Evolutionary conservation across 306 rosid species (phyloP).

Genomic region (Calophaca sinica): DNA sequence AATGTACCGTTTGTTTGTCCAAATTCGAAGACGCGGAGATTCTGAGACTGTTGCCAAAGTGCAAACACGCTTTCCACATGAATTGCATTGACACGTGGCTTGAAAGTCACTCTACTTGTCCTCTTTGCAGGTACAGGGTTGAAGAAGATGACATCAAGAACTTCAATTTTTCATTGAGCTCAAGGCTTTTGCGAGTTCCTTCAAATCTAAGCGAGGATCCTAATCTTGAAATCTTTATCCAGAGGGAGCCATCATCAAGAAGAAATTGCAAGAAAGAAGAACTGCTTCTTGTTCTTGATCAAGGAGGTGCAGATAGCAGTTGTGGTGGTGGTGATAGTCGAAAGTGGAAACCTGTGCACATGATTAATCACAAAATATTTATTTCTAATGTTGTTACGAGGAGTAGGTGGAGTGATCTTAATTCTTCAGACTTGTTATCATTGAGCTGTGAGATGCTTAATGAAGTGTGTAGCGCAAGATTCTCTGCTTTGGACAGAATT

Average conservation of each 20-base stretch:
- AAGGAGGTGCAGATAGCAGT: slow-evolving; percentile 17
- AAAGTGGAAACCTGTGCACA: slow-evolving; percentile 48
- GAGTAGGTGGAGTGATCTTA: slow-evolving; percentile 86
- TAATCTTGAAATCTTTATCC: slow-evolving; percentile 70
- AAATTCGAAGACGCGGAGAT: slow-evolving; percentile 74
- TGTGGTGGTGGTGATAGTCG: background rate
- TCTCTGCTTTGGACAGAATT: slow-evolving; percentile 45
- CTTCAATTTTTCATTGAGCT: slow-evolving; percentile 59
- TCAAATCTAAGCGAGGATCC: slow-evolving; percentile 71
- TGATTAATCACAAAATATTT: slow-evolving; percentile 71
- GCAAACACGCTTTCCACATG: slow-evolving; percentile 87
- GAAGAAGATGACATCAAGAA: slow-evolving; percentile 59
- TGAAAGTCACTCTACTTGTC: slow-evolving; percentile 83
- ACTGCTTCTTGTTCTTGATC: slow-evolving; percentile 43
- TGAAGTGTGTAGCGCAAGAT: slow-evolving; percentile 62
- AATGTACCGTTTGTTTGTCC: slow-evolving; percentile 77
- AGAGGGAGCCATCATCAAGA: slow-evolving; percentile 70
- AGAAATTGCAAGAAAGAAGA: slow-evolving; percentile 52
- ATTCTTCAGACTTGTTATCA: slow-evolving; percentile 75
- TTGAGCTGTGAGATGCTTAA: slow-evolving; percentile 73
- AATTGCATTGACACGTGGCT: slow-evolving; percentile 89
- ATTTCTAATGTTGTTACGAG: slow-evolving; percentile 62
- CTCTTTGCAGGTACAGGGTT: slow-evolving; percentile 77
- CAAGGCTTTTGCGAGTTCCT: slow-evolving; percentile 61
- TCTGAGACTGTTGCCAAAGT: slow-evolving; percentile 81